phyloP scores from a whole-genome alignment of 2,329 filamentous ascomycete species.

The Penicillium vulpinum region DNA sequence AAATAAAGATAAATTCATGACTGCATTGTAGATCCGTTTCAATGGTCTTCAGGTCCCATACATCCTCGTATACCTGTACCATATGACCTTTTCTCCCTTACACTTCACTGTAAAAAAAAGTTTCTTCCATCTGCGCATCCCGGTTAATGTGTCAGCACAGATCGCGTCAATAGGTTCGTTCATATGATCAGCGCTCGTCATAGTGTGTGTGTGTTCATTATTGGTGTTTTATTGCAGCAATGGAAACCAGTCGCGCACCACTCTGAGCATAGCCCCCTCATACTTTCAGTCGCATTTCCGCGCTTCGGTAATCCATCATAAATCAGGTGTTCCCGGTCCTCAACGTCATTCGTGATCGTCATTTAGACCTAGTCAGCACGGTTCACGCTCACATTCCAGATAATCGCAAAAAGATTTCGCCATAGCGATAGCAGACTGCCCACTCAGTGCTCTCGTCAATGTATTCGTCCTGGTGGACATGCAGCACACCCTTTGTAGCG shows the following conservation, averaged over 20 bases:
- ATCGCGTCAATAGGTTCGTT: slow-evolving; percentile 1
- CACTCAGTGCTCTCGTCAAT: slow-evolving; percentile 31
- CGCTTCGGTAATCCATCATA: background rate
- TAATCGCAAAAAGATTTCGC: slow-evolving; percentile 32
- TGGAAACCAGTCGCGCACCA: background rate
- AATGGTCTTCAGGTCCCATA: background rate
- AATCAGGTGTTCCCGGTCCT: background rate
- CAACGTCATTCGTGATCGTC: background rate
- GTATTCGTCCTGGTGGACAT: slow-evolving; percentile 60
- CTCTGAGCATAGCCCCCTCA: background rate
- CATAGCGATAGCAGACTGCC: slow-evolving; percentile 25
- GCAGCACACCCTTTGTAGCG: slow-evolving; percentile 64
- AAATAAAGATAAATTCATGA: background rate
- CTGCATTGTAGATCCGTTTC: background rate
- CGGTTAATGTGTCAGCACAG: background rate
- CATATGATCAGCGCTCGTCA: background rate
- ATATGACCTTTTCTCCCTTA: background rate
- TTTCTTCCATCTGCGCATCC: background rate
- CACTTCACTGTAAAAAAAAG: background rate
- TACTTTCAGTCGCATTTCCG: background rate
- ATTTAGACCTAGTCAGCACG: background rate
- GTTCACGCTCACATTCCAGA: slow-evolving; percentile 3
- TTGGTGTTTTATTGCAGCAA: background rate
- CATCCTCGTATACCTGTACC: background rate
- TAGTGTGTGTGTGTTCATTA: background rate